A percentile compares a stretch with the other conserved stretches of the same genome.
phyloP scores from a whole-genome alignment of 148 eudicot genomes.

The Cornus florida region DNA sequence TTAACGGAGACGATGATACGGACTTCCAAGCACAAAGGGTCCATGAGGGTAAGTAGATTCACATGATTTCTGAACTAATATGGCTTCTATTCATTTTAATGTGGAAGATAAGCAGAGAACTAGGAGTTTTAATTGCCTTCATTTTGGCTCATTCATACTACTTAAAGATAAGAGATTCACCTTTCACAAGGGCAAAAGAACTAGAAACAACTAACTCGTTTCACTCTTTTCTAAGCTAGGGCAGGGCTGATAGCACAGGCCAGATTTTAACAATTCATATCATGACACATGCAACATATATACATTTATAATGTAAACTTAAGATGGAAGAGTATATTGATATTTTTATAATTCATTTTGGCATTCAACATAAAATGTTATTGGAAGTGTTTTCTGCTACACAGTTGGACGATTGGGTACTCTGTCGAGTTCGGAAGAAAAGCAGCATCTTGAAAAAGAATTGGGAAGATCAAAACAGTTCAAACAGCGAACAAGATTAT shows the following conservation, averaged over 20 bases:
- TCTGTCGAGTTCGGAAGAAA: slow-evolving; percentile 19
- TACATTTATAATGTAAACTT: too few species aligned
- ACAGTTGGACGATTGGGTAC: slow-evolving; percentile 25
- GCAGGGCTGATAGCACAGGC: too few species aligned
- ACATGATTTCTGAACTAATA: background rate
- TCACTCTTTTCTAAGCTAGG: too few species aligned
- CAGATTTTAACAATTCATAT: too few species aligned
- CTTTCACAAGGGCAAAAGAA: too few species aligned
- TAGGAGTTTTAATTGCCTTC: background rate
- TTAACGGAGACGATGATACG: background rate
- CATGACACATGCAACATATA: background rate
- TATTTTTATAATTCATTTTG: background rate
- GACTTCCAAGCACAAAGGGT: slow-evolving; percentile 10
- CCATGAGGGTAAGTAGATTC: slow-evolving; percentile 18
- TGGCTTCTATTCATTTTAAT: too few species aligned
- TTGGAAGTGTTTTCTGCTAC: background rate
- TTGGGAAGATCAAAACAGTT: background rate
- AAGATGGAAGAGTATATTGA: background rate
- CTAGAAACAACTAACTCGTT: too few species aligned
- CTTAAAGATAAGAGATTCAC: too few species aligned
- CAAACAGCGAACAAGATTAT: background rate
- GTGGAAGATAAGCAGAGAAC: background rate
- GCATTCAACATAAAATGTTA: background rate
- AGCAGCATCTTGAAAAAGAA: background rate
- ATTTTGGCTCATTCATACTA: background rate